phyloP scores from a whole-genome alignment of 2,329 filamentous ascomycete species.

The Fusarium fujikuroi region DNA sequence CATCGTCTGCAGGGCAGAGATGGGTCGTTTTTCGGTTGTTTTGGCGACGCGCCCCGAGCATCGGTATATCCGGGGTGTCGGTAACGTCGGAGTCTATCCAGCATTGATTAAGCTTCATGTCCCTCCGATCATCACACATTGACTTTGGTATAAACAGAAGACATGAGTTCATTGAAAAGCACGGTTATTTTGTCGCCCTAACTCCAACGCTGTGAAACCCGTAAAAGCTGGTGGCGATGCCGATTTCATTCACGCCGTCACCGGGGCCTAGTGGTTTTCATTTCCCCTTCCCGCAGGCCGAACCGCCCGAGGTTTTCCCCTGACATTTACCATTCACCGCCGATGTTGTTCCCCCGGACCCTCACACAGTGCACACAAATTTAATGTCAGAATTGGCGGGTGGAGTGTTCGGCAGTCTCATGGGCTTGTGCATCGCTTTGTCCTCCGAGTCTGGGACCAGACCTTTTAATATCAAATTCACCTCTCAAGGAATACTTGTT shows the following conservation, averaged over 20 bases:
- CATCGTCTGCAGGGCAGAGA: constrained; percentile 2
- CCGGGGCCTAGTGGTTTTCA: constrained; percentile 9
- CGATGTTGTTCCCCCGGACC: constrained; percentile 22
- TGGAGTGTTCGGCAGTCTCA: constrained; percentile 21
- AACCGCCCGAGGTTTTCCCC: constrained; percentile 23
- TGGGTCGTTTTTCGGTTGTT: neutral
- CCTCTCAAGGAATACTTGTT: neutral
- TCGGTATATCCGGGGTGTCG: constrained; percentile 29
- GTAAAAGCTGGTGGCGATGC: constrained; percentile 18
- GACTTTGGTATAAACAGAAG: neutral
- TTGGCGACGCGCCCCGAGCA: constrained; percentile 16
- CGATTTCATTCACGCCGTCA: constrained; percentile 14
- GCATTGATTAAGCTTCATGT: neutral
- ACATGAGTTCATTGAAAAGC: neutral
- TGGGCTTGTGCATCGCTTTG: constrained; percentile 14
- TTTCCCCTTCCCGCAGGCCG: constrained; percentile 7
- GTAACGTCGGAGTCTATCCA: constrained; percentile 20
- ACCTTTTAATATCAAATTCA: neutral
- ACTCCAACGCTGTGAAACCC: neutral
- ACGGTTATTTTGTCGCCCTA: neutral
- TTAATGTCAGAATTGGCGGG: constrained; percentile 7
- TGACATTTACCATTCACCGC: constrained; percentile 24
- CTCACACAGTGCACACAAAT: constrained; percentile 22
- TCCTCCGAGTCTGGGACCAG: neutral
- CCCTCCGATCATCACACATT: neutral